Conservation (phyloP, 2,329 filamentous ascomycete species). For the Aureobasidium sp. region DNA sequence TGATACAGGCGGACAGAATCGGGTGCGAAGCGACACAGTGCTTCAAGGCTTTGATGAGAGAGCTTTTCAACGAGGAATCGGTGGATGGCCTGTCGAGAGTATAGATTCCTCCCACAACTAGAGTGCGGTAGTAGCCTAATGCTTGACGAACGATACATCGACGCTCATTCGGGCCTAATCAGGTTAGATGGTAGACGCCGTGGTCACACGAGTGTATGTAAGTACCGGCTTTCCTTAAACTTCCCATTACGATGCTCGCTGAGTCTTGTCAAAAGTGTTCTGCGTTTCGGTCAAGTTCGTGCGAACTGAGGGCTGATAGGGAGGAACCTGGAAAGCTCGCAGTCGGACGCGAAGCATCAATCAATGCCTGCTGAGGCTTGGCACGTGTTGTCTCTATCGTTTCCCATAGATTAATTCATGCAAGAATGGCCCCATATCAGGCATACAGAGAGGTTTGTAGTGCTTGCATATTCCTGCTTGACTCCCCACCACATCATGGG, state of each 20-base stretch:
- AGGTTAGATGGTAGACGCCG: not conserved
- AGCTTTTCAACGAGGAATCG: conserved; percentile 10
- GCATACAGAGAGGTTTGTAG: not conserved
- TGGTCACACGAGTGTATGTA: not conserved
- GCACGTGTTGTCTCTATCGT: not conserved
- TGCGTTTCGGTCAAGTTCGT: not conserved
- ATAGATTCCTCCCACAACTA: conserved; percentile 32
- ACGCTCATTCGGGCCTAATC: conserved; percentile 32
- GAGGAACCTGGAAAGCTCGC: not conserved
- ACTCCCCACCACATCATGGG: not conserved
- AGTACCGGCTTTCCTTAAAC: not conserved
- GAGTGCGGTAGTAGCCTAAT: conserved; percentile 32
- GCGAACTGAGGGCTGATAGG: not conserved
- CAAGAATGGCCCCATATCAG: too few relatives aligned
- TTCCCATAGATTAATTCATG: too few relatives aligned
- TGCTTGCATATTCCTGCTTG: not conserved
- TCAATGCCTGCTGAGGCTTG: not conserved
- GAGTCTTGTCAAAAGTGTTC: not conserved
- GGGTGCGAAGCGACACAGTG: conserved; percentile 33
- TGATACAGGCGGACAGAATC: conserved; percentile 30
- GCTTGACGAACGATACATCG: conserved; percentile 35
- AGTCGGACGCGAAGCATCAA: not conserved
- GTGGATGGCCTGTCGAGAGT: conserved; percentile 1
- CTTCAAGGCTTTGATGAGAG: conserved; percentile 27
- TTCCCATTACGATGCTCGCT: not conserved